A percentile compares a stretch with the other conserved stretches of the same genome.
phyloP scores from a whole-genome alignment of 176 grass and related monocot species.

The Coix lacrymajobi region DNA sequence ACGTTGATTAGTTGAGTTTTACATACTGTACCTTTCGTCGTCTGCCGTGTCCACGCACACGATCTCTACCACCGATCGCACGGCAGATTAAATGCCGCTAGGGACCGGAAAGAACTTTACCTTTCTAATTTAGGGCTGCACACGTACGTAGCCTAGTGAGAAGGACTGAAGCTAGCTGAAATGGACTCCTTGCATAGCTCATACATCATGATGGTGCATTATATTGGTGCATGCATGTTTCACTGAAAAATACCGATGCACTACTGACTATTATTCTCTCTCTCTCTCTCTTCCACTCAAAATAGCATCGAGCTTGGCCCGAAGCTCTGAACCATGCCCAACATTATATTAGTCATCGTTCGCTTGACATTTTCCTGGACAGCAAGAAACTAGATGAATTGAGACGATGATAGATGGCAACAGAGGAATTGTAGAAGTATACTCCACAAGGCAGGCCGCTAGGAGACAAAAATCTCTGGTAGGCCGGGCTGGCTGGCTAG shows the following conservation, averaged over 20 bases:
- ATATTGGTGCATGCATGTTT: no score
- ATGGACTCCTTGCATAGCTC: not conserved
- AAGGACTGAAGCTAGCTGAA: not conserved
- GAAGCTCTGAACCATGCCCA: not conserved
- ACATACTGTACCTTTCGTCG: not conserved
- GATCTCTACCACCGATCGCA: not conserved
- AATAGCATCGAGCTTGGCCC: not conserved
- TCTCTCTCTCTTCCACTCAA: not conserved
- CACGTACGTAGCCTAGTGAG: not conserved
- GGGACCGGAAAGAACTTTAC: not conserved
- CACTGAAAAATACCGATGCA: not conserved
- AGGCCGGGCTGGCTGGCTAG: not conserved
- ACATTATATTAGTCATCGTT: not conserved
- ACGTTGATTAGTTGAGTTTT: not conserved
- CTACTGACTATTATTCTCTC: not conserved
- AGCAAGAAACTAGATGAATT: not conserved
- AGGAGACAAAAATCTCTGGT: not conserved
- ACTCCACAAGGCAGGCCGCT: not conserved
- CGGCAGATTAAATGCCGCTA: not conserved
- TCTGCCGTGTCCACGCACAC: constrained; percentile 16
- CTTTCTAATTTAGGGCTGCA: not conserved
- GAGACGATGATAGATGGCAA: constrained; percentile 18
- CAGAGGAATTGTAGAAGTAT: not conserved
- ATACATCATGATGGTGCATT: not conserved
- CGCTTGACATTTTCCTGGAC: not conserved